These are phyloP conservation scores for Penicillium sp. DNA, from an alignment of 2,329 filamentous ascomycete genomes.

Conservation along the genomic window DNA sequence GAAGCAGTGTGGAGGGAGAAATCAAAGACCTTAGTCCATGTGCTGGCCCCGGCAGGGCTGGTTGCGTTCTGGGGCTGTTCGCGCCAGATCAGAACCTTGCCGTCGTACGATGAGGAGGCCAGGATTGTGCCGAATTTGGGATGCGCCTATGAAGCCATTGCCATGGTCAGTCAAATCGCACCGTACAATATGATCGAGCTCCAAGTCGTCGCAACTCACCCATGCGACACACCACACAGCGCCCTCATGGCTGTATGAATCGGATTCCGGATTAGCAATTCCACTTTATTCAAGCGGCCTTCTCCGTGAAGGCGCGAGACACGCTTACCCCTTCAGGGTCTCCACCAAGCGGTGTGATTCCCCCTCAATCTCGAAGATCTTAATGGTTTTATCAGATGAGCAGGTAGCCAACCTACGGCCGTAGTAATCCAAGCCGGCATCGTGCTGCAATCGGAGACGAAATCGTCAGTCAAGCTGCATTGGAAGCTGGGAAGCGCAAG, in stretches of 20 bases:
- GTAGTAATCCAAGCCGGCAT: constrained; percentile 98
- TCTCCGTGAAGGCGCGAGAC: neutral
- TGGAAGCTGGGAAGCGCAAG: neutral
- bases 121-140: constrained; percentile 98
- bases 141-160: constrained; percentile 57
- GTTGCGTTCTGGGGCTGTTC: constrained; percentile 57
- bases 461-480: constrained; percentile 5
- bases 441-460: constrained; percentile 57
- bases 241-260: constrained; percentile 70
- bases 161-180: constrained; percentile 8
- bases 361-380: constrained; percentile 97
- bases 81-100: constrained; percentile 97
- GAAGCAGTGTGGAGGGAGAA: constrained; percentile 91
- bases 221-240: constrained; percentile 97
- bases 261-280: neutral
- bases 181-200: neutral
- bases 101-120: constrained; percentile 91
- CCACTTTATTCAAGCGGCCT: neutral
- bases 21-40: constrained; percentile 85
- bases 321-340: constrained; percentile 79
- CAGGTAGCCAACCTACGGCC: constrained; percentile 93
- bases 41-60: constrained; percentile 44
- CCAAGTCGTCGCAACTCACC: constrained; percentile 43
- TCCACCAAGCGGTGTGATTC: constrained; percentile 84
- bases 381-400: constrained; percentile 96